Base-by-base conservation (phyloP, 2,329 filamentous ascomycete genomes). In the Emmonsia crescens region DNA sequence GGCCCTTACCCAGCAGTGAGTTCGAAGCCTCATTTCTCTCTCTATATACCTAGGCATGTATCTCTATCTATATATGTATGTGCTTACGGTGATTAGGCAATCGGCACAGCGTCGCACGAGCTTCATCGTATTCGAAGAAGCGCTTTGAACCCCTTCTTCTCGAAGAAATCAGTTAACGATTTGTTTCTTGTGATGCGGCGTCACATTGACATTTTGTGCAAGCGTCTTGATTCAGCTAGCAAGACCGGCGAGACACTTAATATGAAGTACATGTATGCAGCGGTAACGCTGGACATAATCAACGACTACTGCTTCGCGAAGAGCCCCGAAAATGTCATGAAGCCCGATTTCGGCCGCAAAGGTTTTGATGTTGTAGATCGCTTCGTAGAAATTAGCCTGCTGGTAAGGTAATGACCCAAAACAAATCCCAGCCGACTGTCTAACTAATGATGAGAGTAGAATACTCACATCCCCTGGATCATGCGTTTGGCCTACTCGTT, bases 101-200 rank as follows among this genome's bases (percentile, higher is more conserved):
- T 44, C 21, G 42, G 42, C 5, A 44, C 42, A 21, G 5, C 2
- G n/a, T 44, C 42, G 6, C 72, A 76, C 61, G 70, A 75, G 49
- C 64, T 71, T 16, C 76, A 78, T 62, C 73, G 75, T 4, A 67
- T 70, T 33, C 71, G 76, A 9, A 72, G 76, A 46, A 68, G 63
- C 5, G 70, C 73, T 1, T 61, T 79, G 55, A 76, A 73, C 55
- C 72, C 72, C 0, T 79, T 76, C 68, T 79, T 77, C 65, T 75
- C 75, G 5, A 71, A 68, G 42, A 68, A 68, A 12, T 71, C 71
- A n/a, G 71, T 77, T n/a, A 64, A 66, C 10, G 62, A 63, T 8
- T 67, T 76, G 5, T 70, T 75, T 51, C 69, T 68, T 2, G 65
- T 74, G 16, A 67, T 78, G 24, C 64, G 67, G 10, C 61, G 65